phyloP scores from a whole-genome alignment of 805 yeast species.

The Schwanniomyces polymorphus region DNA sequence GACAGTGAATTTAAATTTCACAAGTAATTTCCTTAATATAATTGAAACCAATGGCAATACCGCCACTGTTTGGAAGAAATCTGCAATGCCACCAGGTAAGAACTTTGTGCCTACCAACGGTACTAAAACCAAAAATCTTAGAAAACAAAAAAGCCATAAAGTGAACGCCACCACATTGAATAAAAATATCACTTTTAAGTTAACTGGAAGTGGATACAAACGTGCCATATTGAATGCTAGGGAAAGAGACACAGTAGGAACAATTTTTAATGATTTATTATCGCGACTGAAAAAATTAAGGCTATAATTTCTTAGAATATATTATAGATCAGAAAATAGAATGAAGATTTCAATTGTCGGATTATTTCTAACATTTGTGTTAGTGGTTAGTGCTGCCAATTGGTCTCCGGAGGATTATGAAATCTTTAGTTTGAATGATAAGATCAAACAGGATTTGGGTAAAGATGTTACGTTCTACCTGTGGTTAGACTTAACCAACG shows the following conservation, averaged over 20 bases:
- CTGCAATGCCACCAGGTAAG: constrained; percentile 72
- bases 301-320: neutral
- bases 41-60: constrained; percentile 30
- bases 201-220: constrained; percentile 36
- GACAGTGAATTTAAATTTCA: constrained; percentile 8
- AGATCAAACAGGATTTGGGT: constrained; percentile 64
- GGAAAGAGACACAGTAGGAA: neutral
- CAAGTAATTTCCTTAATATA: constrained; percentile 14
- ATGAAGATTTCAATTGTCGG: neutral
- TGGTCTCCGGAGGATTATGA: constrained; percentile 77
- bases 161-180: constrained; percentile 35
- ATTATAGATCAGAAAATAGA: neutral
- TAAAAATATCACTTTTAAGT: constrained; percentile 31
- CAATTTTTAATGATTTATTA: constrained; percentile 1
- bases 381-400: constrained; percentile 25
- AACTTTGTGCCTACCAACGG: constrained; percentile 67
- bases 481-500: constrained; percentile 54
- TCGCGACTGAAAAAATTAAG: constrained; percentile 1
- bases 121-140: constrained; percentile 51
- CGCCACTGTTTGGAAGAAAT: constrained; percentile 50
- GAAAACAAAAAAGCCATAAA: constrained; percentile 49
- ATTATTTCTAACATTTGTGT: neutral
- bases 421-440: constrained; percentile 71
- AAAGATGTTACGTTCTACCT: constrained; percentile 62
- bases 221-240: constrained; percentile 21